Evolutionary conservation across 352 stramenopile genomes (phyloP).

Genomic region (Phytophthora sojae): DNA sequence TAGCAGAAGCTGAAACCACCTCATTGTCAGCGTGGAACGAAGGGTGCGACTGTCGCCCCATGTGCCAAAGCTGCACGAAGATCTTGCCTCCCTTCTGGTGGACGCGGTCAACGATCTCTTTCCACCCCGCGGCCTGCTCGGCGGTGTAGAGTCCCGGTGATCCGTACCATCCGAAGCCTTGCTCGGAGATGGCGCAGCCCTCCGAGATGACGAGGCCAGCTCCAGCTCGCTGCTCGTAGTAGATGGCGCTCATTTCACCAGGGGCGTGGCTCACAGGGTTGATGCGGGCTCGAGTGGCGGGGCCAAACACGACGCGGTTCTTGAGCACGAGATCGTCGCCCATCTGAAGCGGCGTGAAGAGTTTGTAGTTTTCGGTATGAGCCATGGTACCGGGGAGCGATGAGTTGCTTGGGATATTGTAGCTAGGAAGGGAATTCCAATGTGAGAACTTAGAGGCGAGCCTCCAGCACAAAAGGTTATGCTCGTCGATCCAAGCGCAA

Average conservation of each 20-base stretch:
- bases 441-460: neutral
- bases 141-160: slow-evolving; percentile 54
- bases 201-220: slow-evolving; percentile 62
- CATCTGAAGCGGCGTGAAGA: slow-evolving; percentile 44
- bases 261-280: slow-evolving; percentile 27
- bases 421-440: neutral
- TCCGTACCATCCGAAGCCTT: slow-evolving; percentile 41
- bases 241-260: slow-evolving; percentile 34
- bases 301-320: slow-evolving; percentile 55
- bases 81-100: slow-evolving; percentile 81
- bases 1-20: slow-evolving; percentile 52
- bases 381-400: slow-evolving; percentile 15
- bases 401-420: too few species aligned
- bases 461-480: neutral
- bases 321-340: slow-evolving; percentile 41
- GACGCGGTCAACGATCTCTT: slow-evolving; percentile 60
- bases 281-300: slow-evolving; percentile 47
- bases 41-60: slow-evolving; percentile 68
- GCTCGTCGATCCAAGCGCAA: neutral
- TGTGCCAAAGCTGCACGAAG: slow-evolving; percentile 88
- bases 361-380: slow-evolving; percentile 35
- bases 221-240: slow-evolving; percentile 50
- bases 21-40: slow-evolving; percentile 53
- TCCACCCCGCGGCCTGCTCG: slow-evolving; percentile 52
- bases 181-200: slow-evolving; percentile 43